These are phyloP conservation scores for Eucalyptus tenuipes DNA, from an alignment of 345 rosid genomes.

Conservation along the genomic window DNA sequence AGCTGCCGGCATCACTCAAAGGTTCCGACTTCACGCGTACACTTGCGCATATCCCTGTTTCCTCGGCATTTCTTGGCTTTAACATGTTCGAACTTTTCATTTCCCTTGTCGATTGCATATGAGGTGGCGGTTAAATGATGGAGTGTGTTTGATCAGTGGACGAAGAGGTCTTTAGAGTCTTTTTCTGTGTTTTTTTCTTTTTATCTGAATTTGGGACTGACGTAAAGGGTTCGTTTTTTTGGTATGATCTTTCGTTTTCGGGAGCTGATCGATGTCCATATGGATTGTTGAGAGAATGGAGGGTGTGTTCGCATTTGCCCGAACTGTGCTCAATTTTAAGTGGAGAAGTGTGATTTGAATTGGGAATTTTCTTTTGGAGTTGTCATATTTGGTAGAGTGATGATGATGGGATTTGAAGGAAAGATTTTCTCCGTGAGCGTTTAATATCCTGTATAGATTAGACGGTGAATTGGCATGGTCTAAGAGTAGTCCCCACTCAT, in stretches of 20 bases:
- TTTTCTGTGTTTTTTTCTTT: too few relatives aligned
- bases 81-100: background rate
- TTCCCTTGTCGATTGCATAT: background rate
- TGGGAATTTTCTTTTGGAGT: background rate
- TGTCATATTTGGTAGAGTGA: background rate
- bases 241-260: background rate
- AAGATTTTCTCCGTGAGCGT: background rate
- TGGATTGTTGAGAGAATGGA: background rate
- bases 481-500: background rate
- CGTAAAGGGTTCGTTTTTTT: background rate
- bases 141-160: background rate
- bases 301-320: background rate
- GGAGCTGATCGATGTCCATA: background rate
- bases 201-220: too few relatives aligned
- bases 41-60: background rate
- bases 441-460: background rate
- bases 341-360: background rate
- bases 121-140: background rate
- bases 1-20: constrained; percentile 37
- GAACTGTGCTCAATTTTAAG: background rate
- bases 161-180: background rate
- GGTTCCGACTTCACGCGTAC: constrained; percentile 12
- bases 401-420: background rate
- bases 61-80: background rate
- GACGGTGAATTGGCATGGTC: background rate